Evolutionary conservation across 257 asterid genomes (phyloP).

Genomic region (Nyctanthes arbortristis): DNA sequence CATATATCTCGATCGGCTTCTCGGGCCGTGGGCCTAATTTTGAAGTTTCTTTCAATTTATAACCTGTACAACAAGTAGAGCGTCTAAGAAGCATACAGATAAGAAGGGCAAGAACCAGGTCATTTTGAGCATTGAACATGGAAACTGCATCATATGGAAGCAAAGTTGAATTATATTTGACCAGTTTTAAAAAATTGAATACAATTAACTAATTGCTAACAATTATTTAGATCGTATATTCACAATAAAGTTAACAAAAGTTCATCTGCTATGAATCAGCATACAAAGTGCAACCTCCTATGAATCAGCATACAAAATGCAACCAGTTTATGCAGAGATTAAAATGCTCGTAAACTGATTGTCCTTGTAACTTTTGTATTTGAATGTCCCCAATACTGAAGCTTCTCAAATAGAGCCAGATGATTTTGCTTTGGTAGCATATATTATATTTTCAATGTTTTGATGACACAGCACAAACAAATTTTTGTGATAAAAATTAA

Average conservation of each 20-base stretch:
- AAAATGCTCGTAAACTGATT: background rate
- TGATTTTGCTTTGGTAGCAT: background rate
- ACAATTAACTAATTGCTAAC: background rate
- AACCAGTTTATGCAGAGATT: background rate
- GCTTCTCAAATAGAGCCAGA: background rate
- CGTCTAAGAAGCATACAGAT: constrained; percentile 20
- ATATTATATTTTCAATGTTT: background rate
- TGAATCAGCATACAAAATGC: background rate
- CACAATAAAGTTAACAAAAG: no score
- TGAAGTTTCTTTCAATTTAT: constrained; percentile 80
- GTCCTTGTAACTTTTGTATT: background rate
- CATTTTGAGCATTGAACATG: background rate
- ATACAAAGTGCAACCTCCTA: no score
- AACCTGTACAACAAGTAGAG: constrained; percentile 53
- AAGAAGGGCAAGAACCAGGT: no score
- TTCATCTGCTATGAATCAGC: no score
- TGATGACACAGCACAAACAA: constrained; percentile 7
- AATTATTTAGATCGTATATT: background rate
- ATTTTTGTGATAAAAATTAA: constrained; percentile 9
- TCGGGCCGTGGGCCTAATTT: constrained; percentile 92
- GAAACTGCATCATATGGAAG: background rate
- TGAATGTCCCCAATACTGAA: background rate
- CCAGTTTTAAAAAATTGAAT: background rate
- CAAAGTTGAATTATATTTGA: background rate
- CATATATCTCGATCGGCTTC: constrained; percentile 89